phyloP scores from a whole-genome alignment of 73 alveolate genomes.

The Tetrahymena malaccensis region DNA sequence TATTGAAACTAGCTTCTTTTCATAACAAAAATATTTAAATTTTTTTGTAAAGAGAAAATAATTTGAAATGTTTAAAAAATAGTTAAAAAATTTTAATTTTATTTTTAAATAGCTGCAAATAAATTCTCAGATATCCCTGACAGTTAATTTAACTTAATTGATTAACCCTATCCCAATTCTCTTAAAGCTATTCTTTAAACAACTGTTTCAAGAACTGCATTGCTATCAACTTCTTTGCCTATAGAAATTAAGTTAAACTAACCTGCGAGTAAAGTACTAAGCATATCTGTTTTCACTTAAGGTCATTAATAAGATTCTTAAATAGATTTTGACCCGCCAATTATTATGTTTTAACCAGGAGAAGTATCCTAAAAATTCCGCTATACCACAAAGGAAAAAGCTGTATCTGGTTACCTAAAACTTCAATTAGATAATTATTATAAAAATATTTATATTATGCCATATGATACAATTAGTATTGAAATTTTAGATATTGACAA shows the following conservation, averaged over 20 bases:
- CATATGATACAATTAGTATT: constrained; percentile 5
- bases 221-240: constrained; percentile 22
- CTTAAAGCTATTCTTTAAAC: constrained; percentile 6
- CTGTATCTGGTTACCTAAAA: constrained; percentile 12
- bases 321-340: constrained; percentile 2
- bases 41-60: too few species aligned
- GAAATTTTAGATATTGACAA: constrained; percentile 23
- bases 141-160: background rate
- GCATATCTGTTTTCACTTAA: background rate
- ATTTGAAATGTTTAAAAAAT: too few species aligned
- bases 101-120: background rate
- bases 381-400: constrained; percentile 6
- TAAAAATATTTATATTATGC: background rate
- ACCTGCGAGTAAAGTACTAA: constrained; percentile 22
- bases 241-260: constrained; percentile 9
- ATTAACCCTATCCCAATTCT: constrained; percentile 12
- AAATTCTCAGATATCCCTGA: background rate
- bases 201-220: constrained; percentile 23
- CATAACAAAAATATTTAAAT: too few species aligned
- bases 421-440: constrained; percentile 6
- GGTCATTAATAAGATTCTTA: constrained; percentile 3
- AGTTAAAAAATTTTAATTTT: background rate
- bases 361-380: background rate
- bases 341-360: constrained; percentile 9
- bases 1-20: too few species aligned